These are phyloP conservation scores for Apophysomyces elegans DNA, from an alignment of 371 early-diverging fungal species.

Conservation along the genomic window DNA sequence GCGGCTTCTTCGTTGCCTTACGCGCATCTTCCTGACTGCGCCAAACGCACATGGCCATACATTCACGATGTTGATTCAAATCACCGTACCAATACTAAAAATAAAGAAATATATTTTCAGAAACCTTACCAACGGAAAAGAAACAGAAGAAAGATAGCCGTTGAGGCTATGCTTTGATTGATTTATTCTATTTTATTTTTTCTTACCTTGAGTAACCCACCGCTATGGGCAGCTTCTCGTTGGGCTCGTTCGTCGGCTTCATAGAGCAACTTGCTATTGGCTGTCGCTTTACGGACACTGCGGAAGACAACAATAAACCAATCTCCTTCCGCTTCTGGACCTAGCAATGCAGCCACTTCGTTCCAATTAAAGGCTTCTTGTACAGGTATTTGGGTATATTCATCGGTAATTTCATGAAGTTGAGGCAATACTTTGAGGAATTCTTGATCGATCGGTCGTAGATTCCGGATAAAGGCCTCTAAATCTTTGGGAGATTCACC, in stretches of 20 bases:
- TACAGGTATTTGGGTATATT: conserved; percentile 27
- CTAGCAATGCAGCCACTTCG: conserved; percentile 27
- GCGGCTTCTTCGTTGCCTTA: conserved; percentile 45
- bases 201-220: conserved; percentile 50
- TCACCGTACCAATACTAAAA: conserved; percentile 56
- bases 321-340: conserved; percentile 28
- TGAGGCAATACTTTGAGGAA: conserved; percentile 29
- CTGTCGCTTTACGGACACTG: conserved; percentile 41
- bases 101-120: background rate
- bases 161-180: background rate
- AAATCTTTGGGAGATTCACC: conserved; percentile 20
- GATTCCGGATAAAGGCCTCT: conserved; percentile 11
- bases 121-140: background rate
- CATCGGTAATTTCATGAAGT: conserved; percentile 28
- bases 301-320: conserved; percentile 57
- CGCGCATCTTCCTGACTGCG: conserved; percentile 43
- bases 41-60: conserved; percentile 61
- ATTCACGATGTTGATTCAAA: conserved; percentile 47
- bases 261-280: conserved; percentile 39
- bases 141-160: background rate
- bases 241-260: conserved; percentile 52
- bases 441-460: conserved; percentile 31
- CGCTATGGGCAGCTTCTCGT: conserved; percentile 49
- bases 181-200: background rate
- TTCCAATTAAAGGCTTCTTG: conserved; percentile 37